phyloP scores from a whole-genome alignment of 1,139 yeast species.

The Pichia sp. region DNA sequence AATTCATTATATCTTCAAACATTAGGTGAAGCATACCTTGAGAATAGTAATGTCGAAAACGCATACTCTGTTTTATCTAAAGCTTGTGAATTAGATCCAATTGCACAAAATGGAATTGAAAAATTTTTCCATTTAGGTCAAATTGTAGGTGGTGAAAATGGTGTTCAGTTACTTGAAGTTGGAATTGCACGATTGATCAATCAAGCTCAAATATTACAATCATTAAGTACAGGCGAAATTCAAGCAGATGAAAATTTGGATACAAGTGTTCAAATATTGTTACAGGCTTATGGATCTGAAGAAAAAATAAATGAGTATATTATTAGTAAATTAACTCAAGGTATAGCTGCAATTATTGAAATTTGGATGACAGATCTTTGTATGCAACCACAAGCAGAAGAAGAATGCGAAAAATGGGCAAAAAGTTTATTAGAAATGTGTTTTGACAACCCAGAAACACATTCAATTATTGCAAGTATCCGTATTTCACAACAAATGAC shows the following conservation, averaged over 20 bases:
- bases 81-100: slow-evolving; percentile 66
- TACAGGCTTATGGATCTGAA: slow-evolving; percentile 30
- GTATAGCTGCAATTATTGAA: slow-evolving; percentile 80
- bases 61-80: slow-evolving; percentile 62
- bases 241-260: slow-evolving; percentile 29
- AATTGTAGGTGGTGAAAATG: slow-evolving; percentile 76
- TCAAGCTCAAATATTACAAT: slow-evolving; percentile 27
- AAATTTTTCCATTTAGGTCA: slow-evolving; percentile 90
- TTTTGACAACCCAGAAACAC: slow-evolving; percentile 63
- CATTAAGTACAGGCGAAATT: slow-evolving; percentile 28
- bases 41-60: slow-evolving; percentile 67
- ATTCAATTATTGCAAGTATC: slow-evolving; percentile 78
- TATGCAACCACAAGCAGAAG: slow-evolving; percentile 87
- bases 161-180: slow-evolving; percentile 55
- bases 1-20: slow-evolving; percentile 39
- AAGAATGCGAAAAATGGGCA: slow-evolving; percentile 68
- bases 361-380: slow-evolving; percentile 99
- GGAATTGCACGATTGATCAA: slow-evolving; percentile 53
- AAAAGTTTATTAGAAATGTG: slow-evolving; percentile 60
- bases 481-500: slow-evolving; percentile 79
- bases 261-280: slow-evolving; percentile 20
- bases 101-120: slow-evolving; percentile 59
- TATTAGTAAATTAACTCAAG: slow-evolving; percentile 56
- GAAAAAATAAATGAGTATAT: slow-evolving; percentile 31
- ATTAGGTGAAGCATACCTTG: slow-evolving; percentile 73